Evolutionary conservation across 441 rosid species (phyloP), one percentile per base, ranked within the genome.

Genomic region (Erodium trifolium): DNA sequence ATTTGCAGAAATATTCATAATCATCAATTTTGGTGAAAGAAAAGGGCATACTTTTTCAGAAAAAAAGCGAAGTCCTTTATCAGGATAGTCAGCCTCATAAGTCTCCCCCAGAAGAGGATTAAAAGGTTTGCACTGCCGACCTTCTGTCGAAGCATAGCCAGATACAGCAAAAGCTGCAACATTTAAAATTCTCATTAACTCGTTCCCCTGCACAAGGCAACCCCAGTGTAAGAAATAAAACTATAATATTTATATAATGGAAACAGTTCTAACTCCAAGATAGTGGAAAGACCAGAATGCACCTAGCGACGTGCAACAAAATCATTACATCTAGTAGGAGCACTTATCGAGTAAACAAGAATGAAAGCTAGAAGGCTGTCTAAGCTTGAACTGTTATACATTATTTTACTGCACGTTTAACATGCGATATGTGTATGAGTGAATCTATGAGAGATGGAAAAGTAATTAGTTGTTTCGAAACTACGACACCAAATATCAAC

Each of bases 111-210:
- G 78, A 68, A 91, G 78, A 41, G 97, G 97, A 84, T 91, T 89
- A 73, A 91, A 91, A 29, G 97, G 95, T 78, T 91, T 91, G 81
- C 97, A 91, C 27, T 77, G 80, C 79, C 96, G 84, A 77, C 97
- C 97, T 78, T 91, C 91, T 23, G 96, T 89, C 67, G 97, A 89
- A 76, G 93, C 89, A 82, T 91, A 91, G 68, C 96, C 97, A 53
- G 97, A 91, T 67, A 86, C 85, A 79, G 97, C 97, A 82, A 91
- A 91, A 71, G 97, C 97, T 73, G 97, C 97, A 45, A 91, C 95
- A 68, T 89, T 86, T 66, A 91, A 87, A 68, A 87, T 82, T 76
- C 96, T 85, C 97, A 87, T 85, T 51, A 91, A 88, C 75, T 80
- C 77, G 72, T 91, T 83, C 41, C 92, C 95, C 97, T 91, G 87